A percentile compares a stretch with the other conserved stretches of the same genome.
Conservation (phyloP, 768 basidiomycete genomes). For the Boletus tomentosulus region DNA sequence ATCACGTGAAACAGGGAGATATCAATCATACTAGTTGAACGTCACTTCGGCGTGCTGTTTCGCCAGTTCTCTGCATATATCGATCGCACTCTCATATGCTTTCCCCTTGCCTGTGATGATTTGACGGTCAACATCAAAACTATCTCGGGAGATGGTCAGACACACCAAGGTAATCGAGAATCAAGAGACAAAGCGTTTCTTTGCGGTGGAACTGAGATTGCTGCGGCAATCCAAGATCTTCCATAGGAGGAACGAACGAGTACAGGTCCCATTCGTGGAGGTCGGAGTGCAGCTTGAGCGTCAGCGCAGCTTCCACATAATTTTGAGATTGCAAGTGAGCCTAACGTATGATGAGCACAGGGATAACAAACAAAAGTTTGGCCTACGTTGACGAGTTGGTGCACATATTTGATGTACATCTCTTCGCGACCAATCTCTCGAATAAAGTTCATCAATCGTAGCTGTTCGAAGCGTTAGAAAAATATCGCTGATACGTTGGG, state of each 20-base stretch:
- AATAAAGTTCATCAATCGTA: slow-evolving; percentile 92
- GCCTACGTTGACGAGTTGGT: slow-evolving; percentile 86
- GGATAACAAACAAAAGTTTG: background rate
- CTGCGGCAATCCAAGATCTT: slow-evolving; percentile 83
- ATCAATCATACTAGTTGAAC: slow-evolving; percentile 74
- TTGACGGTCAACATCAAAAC: slow-evolving; percentile 1
- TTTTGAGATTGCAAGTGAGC: slow-evolving; percentile 88
- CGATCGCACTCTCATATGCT: slow-evolving; percentile 94
- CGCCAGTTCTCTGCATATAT: slow-evolving; percentile 88
- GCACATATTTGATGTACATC: slow-evolving; percentile 94
- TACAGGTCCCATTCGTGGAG: slow-evolving; percentile 87
- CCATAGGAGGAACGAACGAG: slow-evolving; percentile 80
- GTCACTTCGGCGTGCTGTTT: slow-evolving; percentile 85
- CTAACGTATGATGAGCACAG: slow-evolving; percentile 36
- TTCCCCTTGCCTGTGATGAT: slow-evolving; percentile 75
- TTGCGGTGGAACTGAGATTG: slow-evolving; percentile 94
- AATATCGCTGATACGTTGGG: background rate
- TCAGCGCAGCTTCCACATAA: slow-evolving; percentile 89
- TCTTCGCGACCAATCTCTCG: slow-evolving; percentile 87
- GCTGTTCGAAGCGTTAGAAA: slow-evolving; percentile 37
- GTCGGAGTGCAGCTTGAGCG: slow-evolving; percentile 90
- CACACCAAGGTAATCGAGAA: slow-evolving; percentile 89
- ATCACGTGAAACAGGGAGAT: background rate
- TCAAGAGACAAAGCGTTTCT: slow-evolving; percentile 85
- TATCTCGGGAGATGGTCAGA: background rate